Percentiles rank a stretch among this genome's conserved stretches.
Conservation (phyloP, 2,329 filamentous ascomycete species). For the Curvularia verruculosa region DNA sequence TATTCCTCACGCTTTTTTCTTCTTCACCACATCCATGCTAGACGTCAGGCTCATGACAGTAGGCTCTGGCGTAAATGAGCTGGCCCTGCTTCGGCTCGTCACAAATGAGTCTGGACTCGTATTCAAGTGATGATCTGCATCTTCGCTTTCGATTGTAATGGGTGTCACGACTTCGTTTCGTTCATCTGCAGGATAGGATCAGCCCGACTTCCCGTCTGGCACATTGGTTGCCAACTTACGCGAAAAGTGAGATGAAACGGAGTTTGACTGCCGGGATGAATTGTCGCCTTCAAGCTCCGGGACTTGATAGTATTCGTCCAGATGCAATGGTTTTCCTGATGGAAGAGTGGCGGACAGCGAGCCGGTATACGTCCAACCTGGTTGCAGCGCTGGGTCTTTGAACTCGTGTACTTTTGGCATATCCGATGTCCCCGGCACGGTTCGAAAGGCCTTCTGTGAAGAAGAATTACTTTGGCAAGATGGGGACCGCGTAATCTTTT, state of each 20-base stretch:
- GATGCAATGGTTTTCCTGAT: constrained; percentile 42
- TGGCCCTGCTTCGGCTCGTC: constrained; percentile 30
- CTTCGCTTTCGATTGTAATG: constrained; percentile 28
- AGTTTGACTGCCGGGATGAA: constrained; percentile 39
- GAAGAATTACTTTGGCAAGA: constrained; percentile 27
- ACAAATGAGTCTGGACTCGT: constrained; percentile 36
- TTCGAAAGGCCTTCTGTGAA: constrained; percentile 15
- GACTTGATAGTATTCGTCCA: constrained; percentile 30
- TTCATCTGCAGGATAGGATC: constrained; percentile 28
- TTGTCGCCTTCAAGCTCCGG: constrained; percentile 41
- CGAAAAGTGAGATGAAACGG: constrained; percentile 36
- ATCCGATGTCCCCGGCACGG: constrained; percentile 12
- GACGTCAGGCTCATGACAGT: constrained; percentile 5
- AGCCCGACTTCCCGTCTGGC: neutral
- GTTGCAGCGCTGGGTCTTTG: constrained; percentile 39
- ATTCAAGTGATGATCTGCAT: constrained; percentile 31
- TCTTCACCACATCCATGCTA: constrained; percentile 1
- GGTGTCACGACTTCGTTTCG: constrained; percentile 31
- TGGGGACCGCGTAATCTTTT: constrained; percentile 27
- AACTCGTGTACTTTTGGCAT: constrained; percentile 18
- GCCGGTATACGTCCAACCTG: constrained; percentile 38
- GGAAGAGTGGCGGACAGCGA: constrained; percentile 40
- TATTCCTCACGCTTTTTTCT: constrained; percentile 10
- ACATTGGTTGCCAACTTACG: constrained; percentile 25
- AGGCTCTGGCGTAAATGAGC: constrained; percentile 21